Percentiles rank a stretch among this genome's conserved stretches.
Evolutionary conservation across 2,329 filamentous ascomycete species (phyloP).

Genomic region (Clonostachys rhizophaga): DNA sequence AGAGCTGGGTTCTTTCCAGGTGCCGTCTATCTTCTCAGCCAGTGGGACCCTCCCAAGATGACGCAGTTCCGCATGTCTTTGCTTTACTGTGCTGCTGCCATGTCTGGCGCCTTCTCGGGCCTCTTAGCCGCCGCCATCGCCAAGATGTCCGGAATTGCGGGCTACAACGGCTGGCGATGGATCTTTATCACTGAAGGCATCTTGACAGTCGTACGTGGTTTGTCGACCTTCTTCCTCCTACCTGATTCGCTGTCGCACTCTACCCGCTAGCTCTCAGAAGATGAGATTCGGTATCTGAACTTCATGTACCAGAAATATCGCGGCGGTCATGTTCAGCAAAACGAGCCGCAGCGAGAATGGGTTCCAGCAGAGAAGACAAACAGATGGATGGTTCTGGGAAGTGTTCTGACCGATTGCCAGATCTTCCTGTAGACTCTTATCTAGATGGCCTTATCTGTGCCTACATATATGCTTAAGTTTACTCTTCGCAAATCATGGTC

Average conservation of each 20-base stretch:
- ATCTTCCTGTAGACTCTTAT: constrained; percentile 25
- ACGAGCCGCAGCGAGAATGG: not conserved
- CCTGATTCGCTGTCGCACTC: constrained; percentile 7
- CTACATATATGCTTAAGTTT: constrained; percentile 21
- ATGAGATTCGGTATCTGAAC: not conserved
- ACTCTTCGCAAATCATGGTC: constrained; percentile 26
- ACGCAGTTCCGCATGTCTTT: constrained; percentile 16
- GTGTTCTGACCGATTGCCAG: constrained; percentile 34
- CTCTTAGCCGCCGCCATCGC: constrained; percentile 12
- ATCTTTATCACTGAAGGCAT: constrained; percentile 15
- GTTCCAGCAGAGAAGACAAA: constrained; percentile 34
- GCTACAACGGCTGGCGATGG: constrained; percentile 12
- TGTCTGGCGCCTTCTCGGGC: constrained; percentile 13
- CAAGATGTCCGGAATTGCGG: constrained; percentile 9
- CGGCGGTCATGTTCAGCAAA: not conserved
- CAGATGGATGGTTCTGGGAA: not conserved
- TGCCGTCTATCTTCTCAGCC: constrained; percentile 13
- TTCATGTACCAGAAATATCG: not conserved
- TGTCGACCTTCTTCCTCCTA: constrained; percentile 44
- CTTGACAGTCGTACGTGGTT: constrained; percentile 22
- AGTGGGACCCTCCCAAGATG: constrained; percentile 22
- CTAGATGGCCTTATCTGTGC: constrained; percentile 25
- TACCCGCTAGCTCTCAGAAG: not conserved
- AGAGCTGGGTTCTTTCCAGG: constrained; percentile 8
- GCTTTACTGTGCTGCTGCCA: constrained; percentile 15